Base-by-base conservation (phyloP, 176 grass and related monocot genomes). In the Calamus simplicifolius region DNA sequence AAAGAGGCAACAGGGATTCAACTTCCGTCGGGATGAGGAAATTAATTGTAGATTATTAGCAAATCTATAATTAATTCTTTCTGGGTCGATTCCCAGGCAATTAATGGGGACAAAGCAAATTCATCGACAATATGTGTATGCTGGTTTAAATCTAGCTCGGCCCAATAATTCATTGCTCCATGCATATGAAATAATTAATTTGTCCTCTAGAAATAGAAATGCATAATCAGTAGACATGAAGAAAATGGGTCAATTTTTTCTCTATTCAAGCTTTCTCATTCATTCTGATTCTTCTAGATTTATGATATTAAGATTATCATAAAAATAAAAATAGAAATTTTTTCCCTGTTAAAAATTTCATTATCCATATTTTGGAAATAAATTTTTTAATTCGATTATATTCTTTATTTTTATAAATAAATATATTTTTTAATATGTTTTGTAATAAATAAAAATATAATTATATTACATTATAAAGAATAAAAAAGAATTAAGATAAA, bases 31-130 rank as follows among this genome's bases (percentile, higher is more conserved):
- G 21, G 21, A 23, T 0, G 21, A 23, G 21, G 21, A 23, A 23
- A 23, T 23, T 23, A 23, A 23, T 23, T 23, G 21, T 23, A 23
- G 21, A 23, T 23, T 23, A 23, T 23, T 23, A 23, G 21, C 21
- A 23, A 23, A 23, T 23, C 21, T 23, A 23, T 0, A 50, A 50
- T 6, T 50, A 2, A 25, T 27, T 27, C 19, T 26, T 57, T 21
- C 23, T 28, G 19, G 55, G 7, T 57, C 18, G 1, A 57, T 25
- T 5, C 23, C 2, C 10, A 6, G 26, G 18, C 23, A 15, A 4
- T 59, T 59, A 59, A 31, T 59, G 57, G 57, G 57, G 57, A 59
- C 18, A 31, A 27, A 59, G 27, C 30, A 59, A 59, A 31, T 59
- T 59, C 27, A 6, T 59, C 30, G 57, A 27, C 10, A 17, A 59